Conservation (phyloP, 768 basidiomycete genomes). For the Sporobolomyces roseus region DNA sequence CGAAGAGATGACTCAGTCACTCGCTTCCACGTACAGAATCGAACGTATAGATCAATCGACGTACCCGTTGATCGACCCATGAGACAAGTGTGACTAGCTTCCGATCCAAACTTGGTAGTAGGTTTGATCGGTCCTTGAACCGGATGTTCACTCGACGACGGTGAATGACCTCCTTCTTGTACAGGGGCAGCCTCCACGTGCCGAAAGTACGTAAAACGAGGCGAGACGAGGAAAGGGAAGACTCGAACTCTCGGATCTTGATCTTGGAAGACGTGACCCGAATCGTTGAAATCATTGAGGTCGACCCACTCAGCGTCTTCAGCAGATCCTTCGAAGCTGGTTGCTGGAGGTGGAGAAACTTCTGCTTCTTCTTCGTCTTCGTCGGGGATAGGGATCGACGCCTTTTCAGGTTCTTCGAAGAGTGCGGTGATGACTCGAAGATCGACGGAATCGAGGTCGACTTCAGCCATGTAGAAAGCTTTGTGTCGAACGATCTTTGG, state of each 20-base stretch:
- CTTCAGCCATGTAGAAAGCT: conserved; percentile 81
- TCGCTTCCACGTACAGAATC: too few relatives aligned
- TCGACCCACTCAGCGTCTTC: conserved; percentile 62
- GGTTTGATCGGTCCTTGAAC: conserved; percentile 10
- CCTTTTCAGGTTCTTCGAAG: conserved; percentile 69
- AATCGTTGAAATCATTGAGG: conserved; percentile 74
- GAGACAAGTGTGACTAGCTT: conserved; percentile 75
- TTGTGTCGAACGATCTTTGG: conserved; percentile 65
- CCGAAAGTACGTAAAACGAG: conserved; percentile 71
- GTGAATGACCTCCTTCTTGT: conserved; percentile 22
- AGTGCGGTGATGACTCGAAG: conserved; percentile 72
- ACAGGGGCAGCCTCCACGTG: conserved; percentile 25
- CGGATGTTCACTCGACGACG: not conserved
- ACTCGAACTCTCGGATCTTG: conserved; percentile 62
- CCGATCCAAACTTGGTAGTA: conserved; percentile 70
- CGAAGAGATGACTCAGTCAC: too few relatives aligned
- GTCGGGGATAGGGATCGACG: conserved; percentile 53
- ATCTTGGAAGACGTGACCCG: conserved; percentile 61
- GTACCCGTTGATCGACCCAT: conserved; percentile 56
- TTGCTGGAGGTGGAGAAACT: not conserved
- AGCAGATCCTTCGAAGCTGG: conserved; percentile 14
- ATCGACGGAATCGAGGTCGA: conserved; percentile 70
- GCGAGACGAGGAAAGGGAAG: conserved; percentile 69
- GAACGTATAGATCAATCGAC: not conserved
- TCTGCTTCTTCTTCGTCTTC: conserved; percentile 45